A percentile compares a stretch with the other conserved stretches of the same genome.
These are phyloP conservation scores for Scheffersomyces lignicola DNA, from an alignment of 1,139 yeast genomes.

Conservation along the genomic window DNA sequence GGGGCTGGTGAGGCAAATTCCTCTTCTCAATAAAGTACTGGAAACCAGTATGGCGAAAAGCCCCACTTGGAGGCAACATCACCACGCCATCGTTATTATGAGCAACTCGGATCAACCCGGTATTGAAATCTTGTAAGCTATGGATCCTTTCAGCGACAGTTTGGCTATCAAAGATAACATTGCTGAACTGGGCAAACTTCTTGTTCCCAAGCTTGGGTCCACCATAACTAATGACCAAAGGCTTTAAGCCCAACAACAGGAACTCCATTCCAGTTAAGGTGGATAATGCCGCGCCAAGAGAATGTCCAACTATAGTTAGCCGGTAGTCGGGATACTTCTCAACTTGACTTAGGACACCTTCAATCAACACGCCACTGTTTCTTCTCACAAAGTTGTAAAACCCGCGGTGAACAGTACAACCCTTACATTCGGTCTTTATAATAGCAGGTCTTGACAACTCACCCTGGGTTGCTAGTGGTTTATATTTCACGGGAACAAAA, in stretches of 20 bases:
- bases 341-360: constrained; percentile 30
- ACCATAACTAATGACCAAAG: constrained; percentile 58
- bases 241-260: constrained; percentile 48
- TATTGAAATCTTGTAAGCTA: constrained; percentile 17
- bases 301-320: constrained; percentile 63
- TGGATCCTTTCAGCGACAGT: constrained; percentile 16
- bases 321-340: constrained; percentile 44
- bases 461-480: constrained; percentile 27
- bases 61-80: constrained; percentile 50
- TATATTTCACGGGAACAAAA: constrained; percentile 38
- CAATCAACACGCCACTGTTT: constrained; percentile 35
- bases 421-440: constrained; percentile 33
- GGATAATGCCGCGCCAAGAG: constrained; percentile 73
- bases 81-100: constrained; percentile 62
- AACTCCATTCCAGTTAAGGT: constrained; percentile 60
- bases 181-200: constrained; percentile 50
- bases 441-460: constrained; percentile 11
- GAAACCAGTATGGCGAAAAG: constrained; percentile 49
- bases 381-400: constrained; percentile 46
- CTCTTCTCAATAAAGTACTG: constrained; percentile 46
- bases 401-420: constrained; percentile 62
- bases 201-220: constrained; percentile 63
- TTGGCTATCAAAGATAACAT: constrained; percentile 44
- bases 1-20: constrained; percentile 45
- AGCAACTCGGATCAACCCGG: constrained; percentile 49